Evolutionary conservation across 1,139 yeast genomes (phyloP).

Genomic region (Neolecta irregularis): DNA sequence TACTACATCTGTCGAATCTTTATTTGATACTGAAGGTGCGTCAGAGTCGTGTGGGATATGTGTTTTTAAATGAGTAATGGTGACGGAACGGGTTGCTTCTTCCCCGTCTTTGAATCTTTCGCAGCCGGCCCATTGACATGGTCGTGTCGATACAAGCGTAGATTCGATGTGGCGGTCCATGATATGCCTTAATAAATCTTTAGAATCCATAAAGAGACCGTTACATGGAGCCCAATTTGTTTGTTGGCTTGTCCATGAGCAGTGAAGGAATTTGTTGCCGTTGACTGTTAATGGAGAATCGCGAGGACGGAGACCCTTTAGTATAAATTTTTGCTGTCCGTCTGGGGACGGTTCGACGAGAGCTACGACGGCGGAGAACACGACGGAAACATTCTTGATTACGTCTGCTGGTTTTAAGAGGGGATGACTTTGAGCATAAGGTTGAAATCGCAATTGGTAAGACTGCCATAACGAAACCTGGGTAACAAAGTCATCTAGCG

Average conservation of each 20-base stretch:
- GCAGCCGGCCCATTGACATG: constrained; percentile 16
- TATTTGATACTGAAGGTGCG: not conserved
- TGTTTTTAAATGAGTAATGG: constrained; percentile 16
- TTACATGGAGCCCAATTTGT: constrained; percentile 8
- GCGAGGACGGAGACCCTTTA: constrained; percentile 75
- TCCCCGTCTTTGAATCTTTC: constrained; percentile 13
- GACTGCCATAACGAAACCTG: constrained; percentile 94
- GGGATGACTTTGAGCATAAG: constrained; percentile 37
- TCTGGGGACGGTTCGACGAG: constrained; percentile 57
- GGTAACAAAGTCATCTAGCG: constrained; percentile 66
- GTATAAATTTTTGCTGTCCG: constrained; percentile 61
- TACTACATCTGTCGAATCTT: constrained; percentile 2
- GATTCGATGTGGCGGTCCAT: constrained; percentile 15
- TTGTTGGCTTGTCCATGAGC: constrained; percentile 15
- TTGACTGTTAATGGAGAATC: constrained; percentile 31
- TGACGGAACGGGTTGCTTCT: constrained; percentile 12
- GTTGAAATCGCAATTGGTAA: constrained; percentile 69
- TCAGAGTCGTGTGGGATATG: constrained; percentile 17
- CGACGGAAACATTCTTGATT: constrained; percentile 80
- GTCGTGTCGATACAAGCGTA: constrained; percentile 4
- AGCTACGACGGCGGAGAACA: constrained; percentile 84
- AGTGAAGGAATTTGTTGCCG: constrained; percentile 16
- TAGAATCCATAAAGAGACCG: constrained; percentile 13
- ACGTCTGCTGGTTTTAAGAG: constrained; percentile 91
- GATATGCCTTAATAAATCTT: constrained; percentile 16